Evolutionary conservation across 352 stramenopile species (phyloP), one percentile per base, ranked within the genome.

Genomic region (Phytophthora pistaciae): DNA sequence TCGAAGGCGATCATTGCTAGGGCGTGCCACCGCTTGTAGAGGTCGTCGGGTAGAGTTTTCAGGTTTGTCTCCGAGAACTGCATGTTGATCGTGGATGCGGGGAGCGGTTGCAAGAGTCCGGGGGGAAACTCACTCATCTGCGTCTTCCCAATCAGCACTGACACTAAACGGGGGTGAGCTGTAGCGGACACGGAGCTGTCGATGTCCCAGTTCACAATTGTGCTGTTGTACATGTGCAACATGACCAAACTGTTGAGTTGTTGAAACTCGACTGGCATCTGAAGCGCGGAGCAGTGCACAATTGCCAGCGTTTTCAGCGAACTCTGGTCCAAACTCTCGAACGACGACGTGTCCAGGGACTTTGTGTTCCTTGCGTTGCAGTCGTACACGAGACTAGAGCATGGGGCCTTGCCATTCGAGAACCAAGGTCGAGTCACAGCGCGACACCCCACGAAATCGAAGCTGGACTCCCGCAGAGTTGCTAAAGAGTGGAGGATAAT

Each of bases 31-130:
- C 52, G 46, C 21, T 64, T 2, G 14, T 74, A 66, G 8, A 74
- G 56, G 44, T 67, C 56, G 0, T 64, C 60, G 0, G 64, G 65
- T 2, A 77, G 11, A 10, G 20, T n/a, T 4, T 25, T 38, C 10
- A 77, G 64, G 18, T 73, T 77, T 0, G 58, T 74, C 7, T 64
- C 54, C 1, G 69, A 77, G 31, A 72, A 73, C 29, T 77, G 69
- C n/a, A 72, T 14, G 25, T 21, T 69, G 14, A 66, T 31, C 1
- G 68, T 13, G 1, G 69, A 55, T 5, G 53, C 57, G 5, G 64
- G 63, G 29, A 73, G 53, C 18, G 25, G 53, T 20, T 76, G 57
- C 18, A 69, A 18, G 72, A 38, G 1, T 59, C n/a, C 69, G 33
- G 1, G 33, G 1, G 69, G 69, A 9, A 76, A 63, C 20, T 68